Conservation (phyloP, 768 basidiomycete genomes). For the Favolaschia claudopus region DNA sequence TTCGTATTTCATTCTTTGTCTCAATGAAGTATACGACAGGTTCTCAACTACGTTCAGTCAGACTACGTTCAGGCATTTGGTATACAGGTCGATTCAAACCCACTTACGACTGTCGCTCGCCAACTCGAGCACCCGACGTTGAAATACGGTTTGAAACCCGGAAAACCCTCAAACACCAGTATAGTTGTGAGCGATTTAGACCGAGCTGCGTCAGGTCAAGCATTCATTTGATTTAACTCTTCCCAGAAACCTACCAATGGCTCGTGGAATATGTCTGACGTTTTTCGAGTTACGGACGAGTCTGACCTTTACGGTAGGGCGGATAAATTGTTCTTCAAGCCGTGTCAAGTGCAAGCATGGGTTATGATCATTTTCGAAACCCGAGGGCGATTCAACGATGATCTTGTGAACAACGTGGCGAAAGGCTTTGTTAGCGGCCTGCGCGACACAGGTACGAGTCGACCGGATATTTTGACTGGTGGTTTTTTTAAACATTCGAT, state of each 20-base stretch:
- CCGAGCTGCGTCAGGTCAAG: not conserved
- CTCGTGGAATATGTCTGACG: conserved; percentile 72
- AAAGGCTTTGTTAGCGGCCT: conserved; percentile 55
- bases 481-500: too few relatives aligned
- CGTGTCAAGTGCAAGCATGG: conserved; percentile 63
- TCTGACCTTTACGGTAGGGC: conserved; percentile 54
- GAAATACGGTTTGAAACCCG: conserved; percentile 51
- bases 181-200: too few relatives aligned
- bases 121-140: conserved; percentile 55
- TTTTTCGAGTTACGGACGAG: not conserved
- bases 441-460: conserved; percentile 67
- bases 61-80: conserved; percentile 52
- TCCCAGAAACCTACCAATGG: conserved; percentile 68
- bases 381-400: conserved; percentile 56
- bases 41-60: conserved; percentile 48
- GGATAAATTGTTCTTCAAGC: conserved; percentile 69
- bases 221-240: not conserved
- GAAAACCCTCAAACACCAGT: too few relatives aligned
- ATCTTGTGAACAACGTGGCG: conserved; percentile 58
- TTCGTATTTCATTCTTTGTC: not conserved
- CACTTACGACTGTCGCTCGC: conserved; percentile 53
- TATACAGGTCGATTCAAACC: conserved; percentile 42
- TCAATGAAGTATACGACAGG: conserved; percentile 36
- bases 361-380: conserved; percentile 70
- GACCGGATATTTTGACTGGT: too few relatives aligned